A percentile compares a stretch with the other conserved stretches of the same genome.
phyloP scores from a whole-genome alignment of 2,329 filamentous ascomycete species.

The Alternaria burnsii region DNA sequence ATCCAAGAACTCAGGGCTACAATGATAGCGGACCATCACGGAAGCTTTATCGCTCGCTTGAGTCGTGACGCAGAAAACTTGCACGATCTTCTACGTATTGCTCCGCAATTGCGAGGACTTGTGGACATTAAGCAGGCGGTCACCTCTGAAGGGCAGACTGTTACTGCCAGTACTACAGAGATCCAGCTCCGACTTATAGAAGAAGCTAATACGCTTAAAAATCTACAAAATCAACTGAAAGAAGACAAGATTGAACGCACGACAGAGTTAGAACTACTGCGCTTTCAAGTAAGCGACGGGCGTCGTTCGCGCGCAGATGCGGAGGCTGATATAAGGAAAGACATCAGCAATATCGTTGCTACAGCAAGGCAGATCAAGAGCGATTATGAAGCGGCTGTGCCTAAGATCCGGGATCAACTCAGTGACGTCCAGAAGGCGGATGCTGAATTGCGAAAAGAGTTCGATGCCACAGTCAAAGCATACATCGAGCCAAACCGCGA shows the following conservation, averaged over 20 bases:
- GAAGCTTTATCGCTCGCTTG: not conserved
- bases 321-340: too few relatives aligned
- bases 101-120: constrained; percentile 8
- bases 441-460: constrained; percentile 5
- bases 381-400: not conserved
- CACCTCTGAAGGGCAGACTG: not conserved
- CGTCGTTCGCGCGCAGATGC: too few relatives aligned
- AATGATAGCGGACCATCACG: not conserved
- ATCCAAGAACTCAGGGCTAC: constrained; percentile 6
- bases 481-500: constrained; percentile 18
- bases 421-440: not conserved
- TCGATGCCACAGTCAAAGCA: constrained; percentile 8
- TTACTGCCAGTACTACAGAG: not conserved
- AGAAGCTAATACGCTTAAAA: not conserved
- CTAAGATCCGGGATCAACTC: not conserved
- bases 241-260: too few relatives aligned
- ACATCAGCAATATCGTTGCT: too few relatives aligned
- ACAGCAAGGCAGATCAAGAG: not conserved
- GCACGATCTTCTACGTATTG: not conserved
- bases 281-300: too few relatives aligned
- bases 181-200: not conserved
- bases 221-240: not conserved
- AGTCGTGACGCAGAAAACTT: constrained; percentile 8
- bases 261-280: too few relatives aligned
- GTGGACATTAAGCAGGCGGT: not conserved